These are phyloP conservation scores for Penicillium subrubescens DNA, from an alignment of 495 filamentous ascomycete species.

Conservation along the genomic window DNA sequence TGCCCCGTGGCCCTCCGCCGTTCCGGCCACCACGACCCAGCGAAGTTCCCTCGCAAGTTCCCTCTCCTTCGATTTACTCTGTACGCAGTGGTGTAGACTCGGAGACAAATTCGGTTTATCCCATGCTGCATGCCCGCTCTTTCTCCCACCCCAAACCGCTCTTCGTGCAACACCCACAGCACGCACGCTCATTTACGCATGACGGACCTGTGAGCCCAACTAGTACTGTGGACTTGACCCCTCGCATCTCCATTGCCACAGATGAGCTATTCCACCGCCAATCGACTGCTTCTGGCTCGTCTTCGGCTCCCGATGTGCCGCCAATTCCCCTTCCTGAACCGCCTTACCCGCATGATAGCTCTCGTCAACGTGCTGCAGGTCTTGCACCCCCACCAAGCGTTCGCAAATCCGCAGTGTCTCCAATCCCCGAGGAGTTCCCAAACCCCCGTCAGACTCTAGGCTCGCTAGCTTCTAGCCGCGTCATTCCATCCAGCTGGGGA, in stretches of 20 bases:
- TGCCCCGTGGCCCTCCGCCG: constrained; percentile 59
- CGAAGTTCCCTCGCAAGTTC: constrained; percentile 26
- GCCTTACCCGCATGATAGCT: constrained; percentile 11
- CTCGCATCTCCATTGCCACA: constrained; percentile 33
- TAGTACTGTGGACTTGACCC: constrained; percentile 28
- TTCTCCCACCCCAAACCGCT: constrained; percentile 52
- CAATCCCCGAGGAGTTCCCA: constrained; percentile 81
- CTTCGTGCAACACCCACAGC: constrained; percentile 18
- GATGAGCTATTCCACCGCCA: constrained; percentile 37
- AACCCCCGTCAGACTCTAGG: constrained; percentile 52
- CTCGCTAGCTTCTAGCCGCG: constrained; percentile 81
- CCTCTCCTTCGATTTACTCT: constrained; percentile 45
- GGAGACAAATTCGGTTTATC: constrained; percentile 46
- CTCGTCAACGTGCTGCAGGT: constrained; percentile 24
- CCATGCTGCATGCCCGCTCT: constrained; percentile 51
- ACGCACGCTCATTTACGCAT: constrained; percentile 30
- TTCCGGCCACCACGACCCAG: constrained; percentile 67
- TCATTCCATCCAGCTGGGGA: constrained; percentile 73
- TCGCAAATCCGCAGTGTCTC: constrained; percentile 76
- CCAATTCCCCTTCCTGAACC: constrained; percentile 21
- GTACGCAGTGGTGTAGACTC: constrained; percentile 56
- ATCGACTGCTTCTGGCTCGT: constrained; percentile 36
- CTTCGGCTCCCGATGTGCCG: constrained; percentile 52
- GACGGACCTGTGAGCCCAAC: constrained; percentile 39
- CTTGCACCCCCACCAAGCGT: constrained; percentile 32